phyloP scores from a whole-genome alignment of 495 filamentous ascomycete genomes.

The Neurospora discreta region DNA sequence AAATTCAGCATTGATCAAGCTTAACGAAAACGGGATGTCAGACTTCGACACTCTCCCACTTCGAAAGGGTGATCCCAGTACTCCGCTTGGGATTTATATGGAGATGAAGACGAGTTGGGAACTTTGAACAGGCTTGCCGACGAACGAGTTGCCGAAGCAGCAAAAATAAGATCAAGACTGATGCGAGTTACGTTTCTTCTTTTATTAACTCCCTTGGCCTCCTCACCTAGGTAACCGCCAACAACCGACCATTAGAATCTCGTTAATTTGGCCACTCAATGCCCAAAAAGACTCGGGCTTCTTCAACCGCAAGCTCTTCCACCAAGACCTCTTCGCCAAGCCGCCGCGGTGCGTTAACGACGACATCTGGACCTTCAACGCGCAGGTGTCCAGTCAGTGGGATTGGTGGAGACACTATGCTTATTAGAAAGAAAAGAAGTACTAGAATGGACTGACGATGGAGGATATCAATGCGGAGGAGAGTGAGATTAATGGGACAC shows the following conservation, averaged over 20 bases:
- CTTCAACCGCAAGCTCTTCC: conserved; percentile 29
- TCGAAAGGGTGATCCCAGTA: conserved; percentile 26
- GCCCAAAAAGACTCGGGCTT: conserved; percentile 26
- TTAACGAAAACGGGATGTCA: conserved; percentile 33
- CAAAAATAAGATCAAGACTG: conserved; percentile 42
- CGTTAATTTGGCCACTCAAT: conserved; percentile 35
- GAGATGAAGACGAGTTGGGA: conserved; percentile 35
- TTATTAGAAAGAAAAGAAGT: conserved; percentile 42
- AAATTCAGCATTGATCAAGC: conserved; percentile 6
- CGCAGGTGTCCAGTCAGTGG: conserved; percentile 39
- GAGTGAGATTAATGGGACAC: conserved; percentile 36
- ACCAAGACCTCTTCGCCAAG: conserved; percentile 29
- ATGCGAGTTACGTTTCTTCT: conserved; percentile 17
- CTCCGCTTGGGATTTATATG: conserved; percentile 41
- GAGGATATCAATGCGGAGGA: conserved; percentile 40
- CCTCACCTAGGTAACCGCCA: too few relatives aligned
- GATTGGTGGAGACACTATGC: conserved; percentile 36
- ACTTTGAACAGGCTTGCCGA: conserved; percentile 36
- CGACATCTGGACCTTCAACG: conserved; percentile 50
- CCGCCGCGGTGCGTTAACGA: conserved; percentile 39
- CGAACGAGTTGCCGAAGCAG: conserved; percentile 30
- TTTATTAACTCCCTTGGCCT: too few relatives aligned
- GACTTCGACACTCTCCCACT: conserved; percentile 34
- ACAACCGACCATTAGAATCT: conserved; percentile 1
- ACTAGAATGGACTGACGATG: conserved; percentile 51